Evolutionary conservation across 345 rosid species (phyloP).

Genomic region (Eucalyptus virginea): DNA sequence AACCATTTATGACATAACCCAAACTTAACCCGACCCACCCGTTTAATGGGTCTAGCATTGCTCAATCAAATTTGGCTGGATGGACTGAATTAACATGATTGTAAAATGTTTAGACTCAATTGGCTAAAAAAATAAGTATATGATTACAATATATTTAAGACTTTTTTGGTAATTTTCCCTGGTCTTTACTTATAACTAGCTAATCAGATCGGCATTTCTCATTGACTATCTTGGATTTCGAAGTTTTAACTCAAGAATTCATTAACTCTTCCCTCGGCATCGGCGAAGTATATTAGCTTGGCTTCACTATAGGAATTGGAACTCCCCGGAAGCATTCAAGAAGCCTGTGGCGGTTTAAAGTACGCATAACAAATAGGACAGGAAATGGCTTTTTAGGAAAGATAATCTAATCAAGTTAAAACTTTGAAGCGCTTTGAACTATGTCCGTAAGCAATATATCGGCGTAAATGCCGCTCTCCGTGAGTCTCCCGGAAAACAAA

Average conservation of each 20-base stretch:
- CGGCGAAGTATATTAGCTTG: background rate
- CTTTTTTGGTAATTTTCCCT: background rate
- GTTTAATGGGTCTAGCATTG: accelerated
- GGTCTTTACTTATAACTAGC: background rate
- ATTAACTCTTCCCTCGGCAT: background rate
- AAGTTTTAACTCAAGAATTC: background rate
- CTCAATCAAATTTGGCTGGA: accelerated
- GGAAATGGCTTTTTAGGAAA: background rate
- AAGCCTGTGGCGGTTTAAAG: background rate
- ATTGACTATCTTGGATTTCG: background rate
- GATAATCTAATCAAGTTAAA: background rate
- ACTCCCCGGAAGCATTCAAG: background rate
- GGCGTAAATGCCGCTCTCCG: background rate
- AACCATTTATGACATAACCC: too few relatives aligned
- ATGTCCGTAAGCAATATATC: background rate
- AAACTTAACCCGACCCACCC: too few relatives aligned
- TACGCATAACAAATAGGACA: background rate
- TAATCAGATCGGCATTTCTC: background rate
- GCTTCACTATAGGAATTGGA: background rate
- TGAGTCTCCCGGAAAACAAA: background rate
- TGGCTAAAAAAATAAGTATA: too few relatives aligned
- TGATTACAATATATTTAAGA: too few relatives aligned
- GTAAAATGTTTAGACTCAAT: too few relatives aligned
- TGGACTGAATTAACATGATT: too few relatives aligned
- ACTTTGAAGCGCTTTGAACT: background rate